Evolutionary conservation across 129 eudicot genomes (phyloP).

Genomic region (Lactuca sativa): DNA sequence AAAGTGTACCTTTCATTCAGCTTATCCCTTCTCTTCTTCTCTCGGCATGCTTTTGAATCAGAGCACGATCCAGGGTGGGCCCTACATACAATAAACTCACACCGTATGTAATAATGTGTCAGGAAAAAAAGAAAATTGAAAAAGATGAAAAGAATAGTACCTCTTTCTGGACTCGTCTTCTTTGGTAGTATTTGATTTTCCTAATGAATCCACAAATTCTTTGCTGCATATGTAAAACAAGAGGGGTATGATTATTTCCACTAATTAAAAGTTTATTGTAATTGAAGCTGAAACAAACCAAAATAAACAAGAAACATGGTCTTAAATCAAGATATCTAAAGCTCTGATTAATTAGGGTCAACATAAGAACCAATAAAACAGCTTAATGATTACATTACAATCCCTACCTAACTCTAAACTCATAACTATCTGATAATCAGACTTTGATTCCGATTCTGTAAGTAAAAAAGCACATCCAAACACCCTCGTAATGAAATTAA

Average conservation of each 20-base stretch:
- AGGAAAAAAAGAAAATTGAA: background rate
- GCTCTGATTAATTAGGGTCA: too few relatives aligned
- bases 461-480: background rate
- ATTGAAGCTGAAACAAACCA: background rate
- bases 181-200: conserved; percentile 32
- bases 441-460: background rate
- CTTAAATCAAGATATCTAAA: too few relatives aligned
- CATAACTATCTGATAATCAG: background rate
- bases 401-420: background rate
- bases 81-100: conserved; percentile 31
- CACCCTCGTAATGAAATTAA: background rate
- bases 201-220: conserved; percentile 47
- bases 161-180: conserved; percentile 62
- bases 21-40: conserved; percentile 70
- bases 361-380: too few relatives aligned
- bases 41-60: conserved; percentile 73
- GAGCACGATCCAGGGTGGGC: conserved; percentile 44
- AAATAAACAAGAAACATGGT: background rate
- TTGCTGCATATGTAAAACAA: conserved; percentile 34
- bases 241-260: background rate
- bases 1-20: conserved; percentile 60
- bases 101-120: background rate
- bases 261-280: background rate
- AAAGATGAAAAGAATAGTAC: conserved; percentile 19
- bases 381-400: background rate